phyloP scores from a whole-genome alignment of 768 basidiomycete genomes.

The Boletus speciosus region DNA sequence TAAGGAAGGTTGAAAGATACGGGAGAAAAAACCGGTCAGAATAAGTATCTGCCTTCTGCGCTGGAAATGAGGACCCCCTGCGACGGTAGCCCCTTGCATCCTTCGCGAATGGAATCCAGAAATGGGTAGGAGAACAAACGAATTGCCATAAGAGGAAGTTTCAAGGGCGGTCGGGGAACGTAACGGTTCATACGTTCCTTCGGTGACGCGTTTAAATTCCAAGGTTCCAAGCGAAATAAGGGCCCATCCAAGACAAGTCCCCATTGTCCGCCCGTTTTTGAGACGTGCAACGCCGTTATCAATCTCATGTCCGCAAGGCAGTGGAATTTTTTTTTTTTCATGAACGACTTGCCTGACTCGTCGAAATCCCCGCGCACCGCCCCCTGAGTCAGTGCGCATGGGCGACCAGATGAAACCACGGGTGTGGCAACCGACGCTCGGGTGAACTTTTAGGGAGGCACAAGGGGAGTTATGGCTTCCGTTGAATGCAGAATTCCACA shows the following conservation, averaged over 20 bases:
- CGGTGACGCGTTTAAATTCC: conserved; percentile 32
- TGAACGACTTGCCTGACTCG: conserved; percentile 16
- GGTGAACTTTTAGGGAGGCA: conserved; percentile 16
- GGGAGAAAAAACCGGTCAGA: conserved; percentile 28
- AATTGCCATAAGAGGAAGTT: conserved; percentile 35
- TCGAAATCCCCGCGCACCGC: conserved; percentile 11
- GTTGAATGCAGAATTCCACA: conserved; percentile 10
- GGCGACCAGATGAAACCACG: conserved; percentile 18
- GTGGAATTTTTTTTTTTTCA: conserved; percentile 3
- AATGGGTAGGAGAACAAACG: conserved; percentile 36
- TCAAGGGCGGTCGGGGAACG: conserved; percentile 35
- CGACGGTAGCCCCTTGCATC: conserved; percentile 19
- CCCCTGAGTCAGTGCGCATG: conserved; percentile 12
- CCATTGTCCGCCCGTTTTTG: conserved; percentile 16
- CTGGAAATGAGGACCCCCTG: conserved; percentile 32
- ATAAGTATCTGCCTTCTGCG: conserved; percentile 32
- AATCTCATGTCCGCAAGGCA: conserved; percentile 23
- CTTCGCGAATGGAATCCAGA: conserved; percentile 28
- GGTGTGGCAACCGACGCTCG: conserved; percentile 16
- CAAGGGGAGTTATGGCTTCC: conserved; percentile 1
- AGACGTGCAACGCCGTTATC: conserved; percentile 6
- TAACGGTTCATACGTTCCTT: conserved; percentile 27
- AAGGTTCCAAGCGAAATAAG: conserved; percentile 27
- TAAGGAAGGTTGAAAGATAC: conserved; percentile 33
- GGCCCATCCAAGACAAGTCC: conserved; percentile 13